Evolutionary conservation across 208 protist species (phyloP), one percentile per base, ranked within the genome.

Genomic region (Crithidia bombi): DNA sequence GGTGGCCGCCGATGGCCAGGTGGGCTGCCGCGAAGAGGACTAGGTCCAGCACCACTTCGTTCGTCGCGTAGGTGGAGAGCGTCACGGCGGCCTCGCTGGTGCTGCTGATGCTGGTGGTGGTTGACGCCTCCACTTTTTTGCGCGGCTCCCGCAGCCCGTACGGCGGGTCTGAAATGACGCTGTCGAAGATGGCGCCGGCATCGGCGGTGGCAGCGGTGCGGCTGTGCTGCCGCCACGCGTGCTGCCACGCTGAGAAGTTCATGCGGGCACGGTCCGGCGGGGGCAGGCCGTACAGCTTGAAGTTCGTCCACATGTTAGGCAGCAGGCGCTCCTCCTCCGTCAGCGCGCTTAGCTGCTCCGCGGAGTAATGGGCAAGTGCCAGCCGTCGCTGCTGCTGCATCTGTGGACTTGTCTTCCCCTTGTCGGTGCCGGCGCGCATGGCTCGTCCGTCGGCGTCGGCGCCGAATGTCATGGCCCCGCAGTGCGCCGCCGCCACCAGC

Each of bases 121-220:
- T n/a, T 30, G 9, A n/a, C 55, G 56, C 21, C 50, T 59, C 65
- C 17, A 84, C 75, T 30, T 80, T 87, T 49, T 81, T 85, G 5
- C 78, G 73, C 46, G 85, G 85, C 81, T 97, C 94, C 9, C 94
- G 89, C 39, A 96, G 65, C 30, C 92, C 92, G 70, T 96, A 98
- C 11, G 92, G 93, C 19, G 95, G 97, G 79, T 99, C 97, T 5
- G 81, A 86, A 23, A 99, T 49, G 49, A 99, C 94, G 54, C 85
- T 86, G 70, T 99, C 97, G 46, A 98, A 89, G 58, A 94, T 88
- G 23, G 82, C 84, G 9, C 36, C 75, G 3, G 43, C 19, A 15
- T 33, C 44, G 47, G 41, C 69, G 11, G 23, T 23, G 38, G 43
- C 49, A 30, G 59, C 9, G 26, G 56, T 65, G n/a, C n/a, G n/a